phyloP scores from a whole-genome alignment of 2,329 filamentous ascomycete genomes.

The Aspergillus latus region DNA sequence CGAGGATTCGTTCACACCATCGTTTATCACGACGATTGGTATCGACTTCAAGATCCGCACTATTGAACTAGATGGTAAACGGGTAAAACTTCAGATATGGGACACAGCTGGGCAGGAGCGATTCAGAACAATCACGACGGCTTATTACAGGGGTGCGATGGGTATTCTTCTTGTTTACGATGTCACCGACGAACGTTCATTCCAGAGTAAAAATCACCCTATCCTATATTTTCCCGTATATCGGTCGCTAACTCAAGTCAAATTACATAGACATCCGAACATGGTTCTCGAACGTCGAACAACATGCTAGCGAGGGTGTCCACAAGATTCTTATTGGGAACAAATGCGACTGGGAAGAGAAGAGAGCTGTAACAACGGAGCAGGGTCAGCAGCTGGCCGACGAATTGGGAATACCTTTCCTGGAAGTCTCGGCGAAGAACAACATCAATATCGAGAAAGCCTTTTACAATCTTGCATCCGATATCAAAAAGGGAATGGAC shows the following conservation, averaged over 20 bases:
- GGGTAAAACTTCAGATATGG: constrained; percentile 99
- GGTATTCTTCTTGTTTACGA: constrained; percentile 97
- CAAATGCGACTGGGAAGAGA: constrained; percentile 99
- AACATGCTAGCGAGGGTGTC: constrained; percentile 96
- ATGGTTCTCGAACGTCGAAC: constrained; percentile 99
- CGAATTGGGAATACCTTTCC: constrained; percentile 95
- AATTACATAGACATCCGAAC: constrained; percentile 80
- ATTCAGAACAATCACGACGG: constrained; percentile 97
- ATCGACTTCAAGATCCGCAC: constrained; percentile 99
- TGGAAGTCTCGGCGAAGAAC: constrained; percentile 97
- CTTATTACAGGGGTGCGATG: constrained; percentile 98
- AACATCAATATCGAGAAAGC: constrained; percentile 99
- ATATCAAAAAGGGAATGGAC: constrained; percentile 99
- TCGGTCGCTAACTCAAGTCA: constrained; percentile 16
- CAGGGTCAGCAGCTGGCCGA: constrained; percentile 90
- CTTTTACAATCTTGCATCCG: constrained; percentile 89
- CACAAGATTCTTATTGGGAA: constrained; percentile 99
- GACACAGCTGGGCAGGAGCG: constrained; percentile 97
- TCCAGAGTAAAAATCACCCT: constrained; percentile 70
- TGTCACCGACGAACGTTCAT: constrained; percentile 93
- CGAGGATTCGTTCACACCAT: constrained; percentile 95
- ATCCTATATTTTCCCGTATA: background rate
- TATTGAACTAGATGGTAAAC: constrained; percentile 97
- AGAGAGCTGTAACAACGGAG: constrained; percentile 89
- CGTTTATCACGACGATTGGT: constrained; percentile 98